These are phyloP conservation scores for Lomentospora prolificans DNA, from an alignment of 2,329 filamentous ascomycete species.

Conservation along the genomic window DNA sequence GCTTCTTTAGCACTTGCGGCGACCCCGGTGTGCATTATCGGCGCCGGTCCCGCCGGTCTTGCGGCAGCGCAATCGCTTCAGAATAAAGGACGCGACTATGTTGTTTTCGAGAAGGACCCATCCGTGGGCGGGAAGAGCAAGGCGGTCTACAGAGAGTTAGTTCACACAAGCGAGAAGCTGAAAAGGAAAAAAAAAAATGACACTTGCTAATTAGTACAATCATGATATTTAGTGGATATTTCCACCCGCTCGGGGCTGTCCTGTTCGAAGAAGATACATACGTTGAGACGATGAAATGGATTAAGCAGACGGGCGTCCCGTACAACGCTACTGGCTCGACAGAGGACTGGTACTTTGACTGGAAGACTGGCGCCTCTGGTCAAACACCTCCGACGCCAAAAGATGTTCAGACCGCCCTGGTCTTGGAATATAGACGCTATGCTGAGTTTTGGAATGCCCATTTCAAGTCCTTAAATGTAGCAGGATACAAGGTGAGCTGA, in stretches of 20 bases:
- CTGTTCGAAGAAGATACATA: slow-evolving; percentile 3
- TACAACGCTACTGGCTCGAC: background rate
- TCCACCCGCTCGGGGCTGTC: slow-evolving; percentile 4
- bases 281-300: slow-evolving; percentile 5
- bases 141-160: slow-evolving; percentile 4
- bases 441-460: background rate
- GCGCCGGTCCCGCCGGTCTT: slow-evolving; percentile 3
- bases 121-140: background rate
- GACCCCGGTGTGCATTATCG: slow-evolving; percentile 6
- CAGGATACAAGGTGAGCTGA: slow-evolving; percentile 6
- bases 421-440: background rate
- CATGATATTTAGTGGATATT: background rate
- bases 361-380: background rate
- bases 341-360: slow-evolving; percentile 6
- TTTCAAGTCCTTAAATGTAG: background rate
- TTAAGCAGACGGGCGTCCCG: slow-evolving; percentile 3
- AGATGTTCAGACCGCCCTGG: background rate
- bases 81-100: slow-evolving; percentile 1
- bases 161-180: background rate
- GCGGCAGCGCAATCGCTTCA: background rate
- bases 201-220: background rate
- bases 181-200: background rate
- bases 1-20: too few species aligned
- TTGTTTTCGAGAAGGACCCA: slow-evolving; percentile 5
- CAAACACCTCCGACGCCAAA: background rate